Evolutionary conservation across 495 filamentous ascomycete genomes (phyloP), one percentile per base, ranked within the genome.

Genomic region (Penicillium paradoxum): DNA sequence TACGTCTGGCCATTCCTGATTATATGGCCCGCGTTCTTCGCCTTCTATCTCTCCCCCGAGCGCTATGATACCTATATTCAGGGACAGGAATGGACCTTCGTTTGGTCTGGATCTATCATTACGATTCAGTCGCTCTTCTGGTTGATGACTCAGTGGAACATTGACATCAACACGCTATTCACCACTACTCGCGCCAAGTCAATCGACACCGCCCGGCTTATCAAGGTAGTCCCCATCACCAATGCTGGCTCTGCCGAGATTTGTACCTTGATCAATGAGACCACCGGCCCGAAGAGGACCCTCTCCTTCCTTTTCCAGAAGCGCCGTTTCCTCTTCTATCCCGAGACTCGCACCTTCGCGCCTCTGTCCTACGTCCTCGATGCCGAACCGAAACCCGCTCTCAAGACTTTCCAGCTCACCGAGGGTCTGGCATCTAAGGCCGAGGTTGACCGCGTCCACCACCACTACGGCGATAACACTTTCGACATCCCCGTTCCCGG

Each of bases 401-500:
- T 98, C 56, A 79, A 76, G 51, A 72, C 71, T 14, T 96, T 96
- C 75, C 92, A 97, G 67, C 73, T 82, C 41, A 87, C 80, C 42
- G 79, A 77, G 58, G 93, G 93, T 25, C 77, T 97, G 55, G 73
- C 77, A 7, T 81, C 78, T 44, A 78, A 80, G 52, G 74, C 83
- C 29, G 89, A 97, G 67, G 77, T 96, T 37, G 78, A 87, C 40
- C 79, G 83, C 37, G 72, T 97, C 25, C 83, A 89, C 57, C 83
- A 96, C 59, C 90, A 99, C 72, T 99, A 96, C 79, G 93, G 93
- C 49, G 83, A 87, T 51, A 99, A 99, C 69, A 92, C 87, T 17
- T 99, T 97, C 66, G 93, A 99, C 61, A 97, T 99, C 47, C 93
- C 93, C 19, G 92, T 99, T 18, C 93, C 93, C 9, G 89, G 85